These are phyloP conservation scores for Zostera marina DNA, from an alignment of 116 monocot species.

Conservation along the genomic window DNA sequence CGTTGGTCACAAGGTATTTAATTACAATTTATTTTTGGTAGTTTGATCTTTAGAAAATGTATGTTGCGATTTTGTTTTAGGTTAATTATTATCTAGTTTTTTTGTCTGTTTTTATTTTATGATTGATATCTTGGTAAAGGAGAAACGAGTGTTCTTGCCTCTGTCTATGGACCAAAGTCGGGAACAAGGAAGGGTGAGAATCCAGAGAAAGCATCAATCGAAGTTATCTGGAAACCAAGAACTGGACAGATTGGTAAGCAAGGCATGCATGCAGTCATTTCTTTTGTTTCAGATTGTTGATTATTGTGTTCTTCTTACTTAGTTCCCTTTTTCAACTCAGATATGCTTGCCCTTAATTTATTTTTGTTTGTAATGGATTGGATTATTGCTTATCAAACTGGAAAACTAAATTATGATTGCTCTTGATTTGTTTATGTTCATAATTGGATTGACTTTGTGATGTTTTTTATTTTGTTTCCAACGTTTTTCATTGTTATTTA, in stretches of 20 bases:
- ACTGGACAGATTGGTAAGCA: slow-evolving; percentile 49
- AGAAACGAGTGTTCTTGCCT: slow-evolving; percentile 74
- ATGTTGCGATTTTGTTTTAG: not conserved
- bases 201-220: slow-evolving; percentile 88
- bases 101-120: not conserved
- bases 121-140: slow-evolving; percentile 20
- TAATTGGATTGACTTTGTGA: too few species aligned
- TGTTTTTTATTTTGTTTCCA: not conserved
- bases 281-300: too few species aligned
- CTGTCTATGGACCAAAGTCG: slow-evolving; percentile 90
- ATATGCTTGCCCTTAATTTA: too few species aligned
- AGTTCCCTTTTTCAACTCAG: too few species aligned
- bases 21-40: not conserved
- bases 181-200: slow-evolving; percentile 91
- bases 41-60: not conserved
- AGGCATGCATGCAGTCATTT: not conserved
- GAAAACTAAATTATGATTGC: too few species aligned
- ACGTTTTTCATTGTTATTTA: slow-evolving; percentile 11
- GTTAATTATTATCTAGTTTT: not conserved
- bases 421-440: too few species aligned
- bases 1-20: slow-evolving; percentile 78
- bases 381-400: not conserved
- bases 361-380: not conserved
- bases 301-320: too few species aligned
- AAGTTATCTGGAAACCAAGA: slow-evolving; percentile 96